Base-by-base conservation (phyloP, 1,284 basidiomycete genomes). In the Puccinia hordei region DNA sequence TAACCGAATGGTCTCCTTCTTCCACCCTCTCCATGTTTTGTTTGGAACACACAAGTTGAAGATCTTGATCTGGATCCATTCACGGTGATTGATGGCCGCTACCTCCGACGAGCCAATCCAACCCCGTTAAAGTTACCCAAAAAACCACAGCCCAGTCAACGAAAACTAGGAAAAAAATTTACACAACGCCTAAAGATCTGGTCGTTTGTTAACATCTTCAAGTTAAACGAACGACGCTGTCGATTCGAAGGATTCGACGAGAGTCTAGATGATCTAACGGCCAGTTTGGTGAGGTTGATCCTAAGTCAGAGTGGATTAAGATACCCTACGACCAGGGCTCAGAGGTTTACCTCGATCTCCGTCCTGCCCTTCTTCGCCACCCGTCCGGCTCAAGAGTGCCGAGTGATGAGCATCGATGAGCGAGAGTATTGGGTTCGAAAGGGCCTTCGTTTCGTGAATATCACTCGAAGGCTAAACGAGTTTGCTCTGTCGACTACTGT, bases 21-120 rank as follows among this genome's bases (percentile, higher is more conserved):
- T 22, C 27, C 53, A 4, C 17, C 53, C 27, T 12, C 27, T 30
- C 71, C 49, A 8, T 38, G 19, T 24, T 38, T 61, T 57, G 3
- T 53, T 65, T 2, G 35, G 17, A 30, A 30, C n/a, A n/a, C n/a
- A n/a, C 24, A 22, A 77, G 74, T 69, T 38, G 75, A 78, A 78
- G 75, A 78, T 78, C 35, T 78, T 24, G 75, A 78, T 68, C 41
- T 78, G 13, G 75, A 78, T 69, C 75, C 75, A 38, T 44, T 78
- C 22, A 78, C 63, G 0, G 30, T 78, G 22, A 78, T 78, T 24
- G 75, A 78, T 78, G 75, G 75, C 24, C 61, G 75, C 24, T 68
- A 55, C 35, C 63, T 78, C 24, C 61, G 75, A 41, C 24, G 75
- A 55, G 49, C 38, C 22, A 57, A 53, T n/a, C 46, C 33, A 24